These are phyloP conservation scores for Phaseolus lunatus DNA, from an alignment of 306 rosid species.

Conservation along the genomic window DNA sequence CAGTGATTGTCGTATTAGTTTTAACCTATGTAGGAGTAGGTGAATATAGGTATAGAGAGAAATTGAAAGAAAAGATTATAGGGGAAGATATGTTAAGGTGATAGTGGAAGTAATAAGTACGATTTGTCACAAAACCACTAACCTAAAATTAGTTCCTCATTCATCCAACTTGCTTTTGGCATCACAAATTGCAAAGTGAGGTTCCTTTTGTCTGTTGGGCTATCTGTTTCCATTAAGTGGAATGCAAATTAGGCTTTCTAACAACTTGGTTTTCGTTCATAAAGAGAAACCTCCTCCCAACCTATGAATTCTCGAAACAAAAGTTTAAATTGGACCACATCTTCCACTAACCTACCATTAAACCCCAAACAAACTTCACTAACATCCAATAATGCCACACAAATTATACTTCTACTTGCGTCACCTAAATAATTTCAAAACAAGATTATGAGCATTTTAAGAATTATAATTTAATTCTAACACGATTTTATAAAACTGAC, in stretches of 20 bases:
- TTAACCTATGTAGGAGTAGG: neutral
- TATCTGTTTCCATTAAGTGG: slow-evolving; percentile 22
- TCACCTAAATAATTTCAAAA: neutral
- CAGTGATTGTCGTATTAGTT: no score
- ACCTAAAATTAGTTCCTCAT: slow-evolving; percentile 37
- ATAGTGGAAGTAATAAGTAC: neutral
- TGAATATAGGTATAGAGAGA: neutral
- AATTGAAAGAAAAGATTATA: slow-evolving; percentile 3
- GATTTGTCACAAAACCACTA: slow-evolving; percentile 17
- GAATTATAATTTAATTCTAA: no score
- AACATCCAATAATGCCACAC: neutral
- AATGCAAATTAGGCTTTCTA: slow-evolving; percentile 35
- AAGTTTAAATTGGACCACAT: slow-evolving; percentile 23
- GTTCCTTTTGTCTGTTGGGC: slow-evolving; percentile 32
- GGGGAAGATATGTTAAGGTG: neutral
- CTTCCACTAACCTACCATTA: neutral
- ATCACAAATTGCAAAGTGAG: slow-evolving; percentile 40
- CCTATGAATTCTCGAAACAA: slow-evolving; percentile 41
- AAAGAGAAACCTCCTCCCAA: slow-evolving; percentile 24
- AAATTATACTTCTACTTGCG: neutral
- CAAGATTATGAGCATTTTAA: no score
- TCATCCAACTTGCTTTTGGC: slow-evolving; percentile 20
- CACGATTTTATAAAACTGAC: no score
- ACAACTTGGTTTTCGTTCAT: slow-evolving; percentile 14
- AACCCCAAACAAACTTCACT: neutral